phyloP scores from a whole-genome alignment of 495 filamentous ascomycete genomes.

The Penicillium alfredii region DNA sequence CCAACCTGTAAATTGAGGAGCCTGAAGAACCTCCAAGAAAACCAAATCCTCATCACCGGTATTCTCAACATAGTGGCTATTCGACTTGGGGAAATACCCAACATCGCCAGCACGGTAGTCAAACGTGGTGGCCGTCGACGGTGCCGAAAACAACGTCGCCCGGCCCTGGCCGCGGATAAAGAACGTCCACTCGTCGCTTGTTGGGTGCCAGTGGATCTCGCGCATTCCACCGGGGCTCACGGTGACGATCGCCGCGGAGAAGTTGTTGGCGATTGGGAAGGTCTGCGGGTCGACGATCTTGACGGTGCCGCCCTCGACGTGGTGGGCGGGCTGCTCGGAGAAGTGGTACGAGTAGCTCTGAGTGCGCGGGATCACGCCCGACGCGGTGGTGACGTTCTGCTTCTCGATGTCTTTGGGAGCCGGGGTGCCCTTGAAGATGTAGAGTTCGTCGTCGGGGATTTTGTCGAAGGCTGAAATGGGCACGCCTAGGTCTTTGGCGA shows the following conservation, averaged over 20 bases:
- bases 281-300: slow-evolving; percentile 60
- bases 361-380: slow-evolving; percentile 47
- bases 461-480: slow-evolving; percentile 50
- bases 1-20: slow-evolving; percentile 53
- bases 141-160: slow-evolving; percentile 60
- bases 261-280: slow-evolving; percentile 56
- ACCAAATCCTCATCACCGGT: slow-evolving; percentile 61
- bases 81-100: slow-evolving; percentile 59
- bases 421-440: slow-evolving; percentile 64
- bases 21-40: slow-evolving; percentile 66
- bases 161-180: slow-evolving; percentile 64
- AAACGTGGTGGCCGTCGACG: slow-evolving; percentile 57
- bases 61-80: slow-evolving; percentile 71
- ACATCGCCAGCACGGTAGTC: slow-evolving; percentile 72
- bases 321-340: slow-evolving; percentile 53
- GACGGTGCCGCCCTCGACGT: slow-evolving; percentile 56
- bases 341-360: slow-evolving; percentile 62
- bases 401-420: slow-evolving; percentile 53
- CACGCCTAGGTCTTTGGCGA: slow-evolving; percentile 57
- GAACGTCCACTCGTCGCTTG: slow-evolving; percentile 71
- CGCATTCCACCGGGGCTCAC: slow-evolving; percentile 68
- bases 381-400: slow-evolving; percentile 56
- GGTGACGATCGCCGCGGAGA: slow-evolving; percentile 58
- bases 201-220: slow-evolving; percentile 77
- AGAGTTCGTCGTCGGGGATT: slow-evolving; percentile 54